Evolutionary conservation across 2,329 filamentous ascomycete genomes (phyloP).

Genomic region (Epichloe uncinata): DNA sequence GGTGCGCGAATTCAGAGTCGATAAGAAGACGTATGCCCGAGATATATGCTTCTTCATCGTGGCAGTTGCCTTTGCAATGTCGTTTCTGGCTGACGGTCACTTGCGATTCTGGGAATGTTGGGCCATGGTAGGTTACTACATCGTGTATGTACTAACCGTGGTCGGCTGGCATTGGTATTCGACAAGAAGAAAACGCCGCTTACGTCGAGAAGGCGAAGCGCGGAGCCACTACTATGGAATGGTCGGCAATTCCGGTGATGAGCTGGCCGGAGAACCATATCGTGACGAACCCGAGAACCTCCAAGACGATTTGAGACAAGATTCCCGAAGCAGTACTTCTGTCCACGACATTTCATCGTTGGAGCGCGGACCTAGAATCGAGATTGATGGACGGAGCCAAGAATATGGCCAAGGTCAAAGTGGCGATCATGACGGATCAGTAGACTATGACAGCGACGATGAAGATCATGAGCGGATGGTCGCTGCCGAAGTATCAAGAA

Average conservation of each 20-base stretch:
- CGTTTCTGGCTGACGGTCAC: conserved; percentile 73
- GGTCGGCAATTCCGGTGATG: conserved; percentile 37
- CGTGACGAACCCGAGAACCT: conserved; percentile 40
- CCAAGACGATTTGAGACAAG: conserved; percentile 10
- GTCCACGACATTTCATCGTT: conserved; percentile 27
- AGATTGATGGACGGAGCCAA: conserved; percentile 26
- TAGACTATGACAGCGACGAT: conserved; percentile 30
- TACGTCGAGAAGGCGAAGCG: conserved; percentile 55
- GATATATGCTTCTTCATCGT: conserved; percentile 88
- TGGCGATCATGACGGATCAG: conserved; percentile 24
- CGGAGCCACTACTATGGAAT: conserved; percentile 58
- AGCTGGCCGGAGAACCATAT: conserved; percentile 44
- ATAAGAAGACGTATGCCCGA: conserved; percentile 75
- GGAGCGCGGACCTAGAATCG: conserved; percentile 33
- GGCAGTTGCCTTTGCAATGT: conserved; percentile 74
- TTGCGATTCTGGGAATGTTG: conserved; percentile 82
- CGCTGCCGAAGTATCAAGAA: conserved; percentile 75
- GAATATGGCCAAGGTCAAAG: conserved; percentile 17
- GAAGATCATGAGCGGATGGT: conserved; percentile 49
- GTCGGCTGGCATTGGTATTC: conserved; percentile 87
- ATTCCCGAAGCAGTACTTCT: conserved; percentile 7
- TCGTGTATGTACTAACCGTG: conserved; percentile 79
- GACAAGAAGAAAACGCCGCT: conserved; percentile 44
- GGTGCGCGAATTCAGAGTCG: conserved; percentile 88
- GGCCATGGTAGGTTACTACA: conserved; percentile 81